Conservation (phyloP, 2,329 filamentous ascomycete species). For the Aspergillus vadensis region DNA sequence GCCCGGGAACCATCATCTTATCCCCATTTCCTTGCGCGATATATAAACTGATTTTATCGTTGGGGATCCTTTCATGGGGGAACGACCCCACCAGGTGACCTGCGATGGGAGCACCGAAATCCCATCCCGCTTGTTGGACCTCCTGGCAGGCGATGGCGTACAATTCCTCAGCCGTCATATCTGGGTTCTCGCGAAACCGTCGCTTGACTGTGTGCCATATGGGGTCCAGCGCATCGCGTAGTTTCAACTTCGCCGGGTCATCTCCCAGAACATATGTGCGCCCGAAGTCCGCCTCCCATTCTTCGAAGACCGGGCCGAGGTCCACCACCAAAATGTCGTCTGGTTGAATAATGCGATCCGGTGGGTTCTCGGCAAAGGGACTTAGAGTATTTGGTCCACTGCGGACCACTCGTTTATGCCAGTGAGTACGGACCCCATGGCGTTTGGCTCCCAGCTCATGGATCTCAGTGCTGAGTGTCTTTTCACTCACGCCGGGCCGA, state of each 20-base stretch:
- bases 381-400: slow-evolving; percentile 54
- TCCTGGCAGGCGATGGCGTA: slow-evolving; percentile 47
- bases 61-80: slow-evolving; percentile 54
- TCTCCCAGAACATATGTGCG: slow-evolving; percentile 55
- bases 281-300: slow-evolving; percentile 58
- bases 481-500: slow-evolving; percentile 53
- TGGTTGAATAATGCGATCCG: slow-evolving; percentile 50
- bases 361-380: slow-evolving; percentile 54
- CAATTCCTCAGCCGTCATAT: slow-evolving; percentile 53
- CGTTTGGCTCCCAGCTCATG: slow-evolving; percentile 47
- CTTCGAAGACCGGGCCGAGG: slow-evolving; percentile 55
- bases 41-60: slow-evolving; percentile 50
- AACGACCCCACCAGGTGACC: slow-evolving; percentile 57
- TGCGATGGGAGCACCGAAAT: slow-evolving; percentile 49
- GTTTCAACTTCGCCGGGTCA: slow-evolving; percentile 48
- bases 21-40: slow-evolving; percentile 49
- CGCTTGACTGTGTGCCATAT: slow-evolving; percentile 51
- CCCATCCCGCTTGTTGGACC: slow-evolving; percentile 46
- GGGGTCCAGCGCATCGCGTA: slow-evolving; percentile 52
- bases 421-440: slow-evolving; percentile 52
- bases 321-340: slow-evolving; percentile 58
- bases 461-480: slow-evolving; percentile 51
- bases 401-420: slow-evolving; percentile 56
- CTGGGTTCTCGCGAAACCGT: slow-evolving; percentile 40
- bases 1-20: slow-evolving; percentile 43